phyloP scores from a whole-genome alignment of 192 early-diverging fungal species.

The Podila epicladia region DNA sequence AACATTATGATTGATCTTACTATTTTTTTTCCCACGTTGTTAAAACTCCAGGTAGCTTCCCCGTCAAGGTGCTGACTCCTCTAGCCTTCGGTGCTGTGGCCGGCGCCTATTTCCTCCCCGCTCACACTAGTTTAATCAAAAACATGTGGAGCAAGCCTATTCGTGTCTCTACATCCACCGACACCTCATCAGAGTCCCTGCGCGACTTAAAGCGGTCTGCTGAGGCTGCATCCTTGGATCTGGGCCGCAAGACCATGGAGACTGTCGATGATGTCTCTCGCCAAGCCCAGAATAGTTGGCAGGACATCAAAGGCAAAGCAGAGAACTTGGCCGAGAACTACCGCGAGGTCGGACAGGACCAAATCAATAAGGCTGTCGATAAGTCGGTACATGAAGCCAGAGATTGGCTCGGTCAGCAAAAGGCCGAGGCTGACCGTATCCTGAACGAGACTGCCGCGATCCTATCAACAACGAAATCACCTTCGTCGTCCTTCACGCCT shows the following conservation, averaged over 20 bases:
- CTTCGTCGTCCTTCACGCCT: background rate
- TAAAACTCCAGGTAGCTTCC: constrained; percentile 12
- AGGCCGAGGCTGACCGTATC: constrained; percentile 8
- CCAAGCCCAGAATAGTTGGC: constrained; percentile 14
- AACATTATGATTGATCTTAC: background rate
- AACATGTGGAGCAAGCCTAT: background rate
- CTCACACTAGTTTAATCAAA: constrained; percentile 15
- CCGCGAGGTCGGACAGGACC: constrained; percentile 10
- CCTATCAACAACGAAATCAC: background rate
- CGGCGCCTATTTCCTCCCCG: constrained; percentile 35
- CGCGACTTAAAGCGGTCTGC: constrained; percentile 4
- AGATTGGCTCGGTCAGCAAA: background rate
- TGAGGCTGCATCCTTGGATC: background rate
- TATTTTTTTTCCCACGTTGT: background rate
- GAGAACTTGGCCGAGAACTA: constrained; percentile 16
- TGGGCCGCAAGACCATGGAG: constrained; percentile 21
- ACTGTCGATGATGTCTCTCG: constrained; percentile 16
- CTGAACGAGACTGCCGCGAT: constrained; percentile 9
- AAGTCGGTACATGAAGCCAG: constrained; percentile 9
- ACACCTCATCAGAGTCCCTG: background rate
- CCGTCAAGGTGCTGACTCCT: constrained; percentile 37
- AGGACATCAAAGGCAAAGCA: constrained; percentile 24
- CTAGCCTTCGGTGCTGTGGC: constrained; percentile 20
- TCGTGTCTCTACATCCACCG: background rate
- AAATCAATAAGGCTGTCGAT: constrained; percentile 6